A percentile compares a stretch with the other conserved stretches of the same genome.
Conservation (phyloP, 768 basidiomycete species). For the Boletus rubroflammeus region DNA sequence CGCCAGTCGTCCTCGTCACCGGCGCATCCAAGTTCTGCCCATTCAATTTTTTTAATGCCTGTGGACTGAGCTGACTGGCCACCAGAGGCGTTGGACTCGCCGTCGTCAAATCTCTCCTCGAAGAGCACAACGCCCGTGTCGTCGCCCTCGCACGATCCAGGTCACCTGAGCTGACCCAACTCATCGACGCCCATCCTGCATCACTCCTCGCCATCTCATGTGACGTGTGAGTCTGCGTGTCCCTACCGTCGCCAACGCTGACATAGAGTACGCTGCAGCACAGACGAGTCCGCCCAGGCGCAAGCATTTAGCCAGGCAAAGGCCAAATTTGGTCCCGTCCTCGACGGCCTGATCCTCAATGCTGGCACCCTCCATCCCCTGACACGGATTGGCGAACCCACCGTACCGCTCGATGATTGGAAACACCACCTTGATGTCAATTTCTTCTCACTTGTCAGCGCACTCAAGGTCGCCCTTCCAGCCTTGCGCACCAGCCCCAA, state of each 20-base stretch:
- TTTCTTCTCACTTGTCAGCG: conserved; percentile 78
- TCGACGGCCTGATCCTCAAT: conserved; percentile 77
- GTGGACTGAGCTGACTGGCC: conserved; percentile 3
- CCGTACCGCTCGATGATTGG: conserved; percentile 56
- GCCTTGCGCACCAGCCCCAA: conserved; percentile 55
- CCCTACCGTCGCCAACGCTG: not conserved
- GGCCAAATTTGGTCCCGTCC: conserved; percentile 53
- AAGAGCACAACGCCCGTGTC: conserved; percentile 61
- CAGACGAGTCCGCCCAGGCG: conserved; percentile 53
- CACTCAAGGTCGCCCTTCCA: conserved; percentile 65
- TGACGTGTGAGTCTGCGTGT: conserved; percentile 60
- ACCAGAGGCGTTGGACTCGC: conserved; percentile 76
- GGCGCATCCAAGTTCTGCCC: conserved; percentile 74
- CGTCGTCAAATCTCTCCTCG: conserved; percentile 61
- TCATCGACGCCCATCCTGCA: conserved; percentile 38
- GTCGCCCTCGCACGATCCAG: conserved; percentile 71
- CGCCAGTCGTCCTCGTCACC: conserved; percentile 71
- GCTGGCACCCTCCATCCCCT: conserved; percentile 78
- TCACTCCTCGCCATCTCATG: conserved; percentile 58
- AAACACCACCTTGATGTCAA: conserved; percentile 78
- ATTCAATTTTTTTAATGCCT: not conserved
- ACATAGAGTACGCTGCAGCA: conserved; percentile 37
- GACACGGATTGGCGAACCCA: conserved; percentile 50
- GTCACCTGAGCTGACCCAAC: conserved; percentile 58
- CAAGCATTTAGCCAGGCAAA: conserved; percentile 52